A percentile compares a stretch with the other conserved stretches of the same genome.
Evolutionary conservation across 768 basidiomycete genomes (phyloP).

Genomic region (Trametes punicea): DNA sequence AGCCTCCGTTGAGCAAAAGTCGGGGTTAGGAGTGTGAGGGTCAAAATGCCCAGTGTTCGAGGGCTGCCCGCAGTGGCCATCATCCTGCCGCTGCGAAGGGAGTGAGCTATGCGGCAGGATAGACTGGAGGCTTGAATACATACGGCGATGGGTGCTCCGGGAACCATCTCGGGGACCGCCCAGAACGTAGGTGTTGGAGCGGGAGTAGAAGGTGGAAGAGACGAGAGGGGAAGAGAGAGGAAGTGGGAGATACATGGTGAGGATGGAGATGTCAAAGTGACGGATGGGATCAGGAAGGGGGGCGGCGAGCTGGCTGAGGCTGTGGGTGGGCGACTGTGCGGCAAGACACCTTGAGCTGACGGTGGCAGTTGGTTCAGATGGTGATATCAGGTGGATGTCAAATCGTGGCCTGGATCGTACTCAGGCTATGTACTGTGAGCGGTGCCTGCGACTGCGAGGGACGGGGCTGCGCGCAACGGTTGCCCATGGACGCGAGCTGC

Average conservation of each 20-base stretch:
- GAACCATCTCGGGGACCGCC: no score
- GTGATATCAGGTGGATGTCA: neutral
- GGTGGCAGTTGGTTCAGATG: neutral
- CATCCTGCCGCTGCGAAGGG: no score
- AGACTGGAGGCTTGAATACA: neutral
- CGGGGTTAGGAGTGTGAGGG: no score
- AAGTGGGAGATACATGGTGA: neutral
- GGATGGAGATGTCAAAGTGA: neutral
- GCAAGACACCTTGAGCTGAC: neutral
- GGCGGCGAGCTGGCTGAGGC: neutral
- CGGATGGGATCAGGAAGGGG: neutral
- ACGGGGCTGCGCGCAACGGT: no score
- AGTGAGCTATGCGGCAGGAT: no score
- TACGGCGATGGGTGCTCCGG: no score
- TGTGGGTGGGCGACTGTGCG: constrained; percentile 5
- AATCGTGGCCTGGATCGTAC: neutral
- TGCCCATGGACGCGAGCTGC: no score
- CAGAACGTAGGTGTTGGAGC: no score
- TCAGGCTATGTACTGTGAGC: neutral
- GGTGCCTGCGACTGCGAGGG: no score
- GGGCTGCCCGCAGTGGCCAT: no score
- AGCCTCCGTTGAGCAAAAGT: no score
- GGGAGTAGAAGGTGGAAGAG: neutral
- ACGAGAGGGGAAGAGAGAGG: neutral
- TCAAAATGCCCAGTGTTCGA: no score